Base-by-base conservation (phyloP, 768 basidiomycete species). In the Kwoniella dendrophila region DNA sequence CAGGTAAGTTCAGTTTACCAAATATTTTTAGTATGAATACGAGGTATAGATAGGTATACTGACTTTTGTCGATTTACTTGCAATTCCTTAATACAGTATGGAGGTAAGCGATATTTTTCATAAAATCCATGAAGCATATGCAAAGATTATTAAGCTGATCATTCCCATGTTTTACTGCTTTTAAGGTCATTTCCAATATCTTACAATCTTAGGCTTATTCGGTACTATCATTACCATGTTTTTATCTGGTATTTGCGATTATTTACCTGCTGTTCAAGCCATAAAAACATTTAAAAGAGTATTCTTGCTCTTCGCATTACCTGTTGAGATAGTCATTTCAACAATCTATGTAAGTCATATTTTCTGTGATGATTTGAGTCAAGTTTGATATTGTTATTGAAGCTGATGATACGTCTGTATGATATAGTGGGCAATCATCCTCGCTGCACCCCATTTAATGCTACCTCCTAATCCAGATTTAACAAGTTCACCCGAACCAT, bases 181-280 rank as follows among this genome's bases (percentile, higher is more conserved):
- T 20, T 14, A 1, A 77, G 89, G 89, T 0, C 85, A 86, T 66
- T 83, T 83, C 48, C 87, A 87, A 74, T 92, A 85, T 71, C 80
- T 92, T 56, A 92, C 90, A 0, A 88, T 90, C 67, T 86, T 89
- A 78, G 88, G 88, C 89, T 77, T 85, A 4, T 69, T 73, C 20
- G 63, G 78, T 4, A 80, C 84, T 41, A 81, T 80, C 75, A 33
- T 79, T 3, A 83, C 80, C 24, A 82, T 84, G 82, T 36, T 77
- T 14, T 30, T 82, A 12, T 82, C 82, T 55, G 61, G 82, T 0
- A 53, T 79, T 11, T 61, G 66, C n/a, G 85, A 85, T 63, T 20
- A 83, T 3, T 73, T 83, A 7, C 83, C 84, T 2, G 66, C 68
- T 3, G 45, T 81, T 2, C 49, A 54, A 85, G 84, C 67, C 18